phyloP scores from a whole-genome alignment of 2,329 filamentous ascomycete species.

The Dactylellina parvicollis region DNA sequence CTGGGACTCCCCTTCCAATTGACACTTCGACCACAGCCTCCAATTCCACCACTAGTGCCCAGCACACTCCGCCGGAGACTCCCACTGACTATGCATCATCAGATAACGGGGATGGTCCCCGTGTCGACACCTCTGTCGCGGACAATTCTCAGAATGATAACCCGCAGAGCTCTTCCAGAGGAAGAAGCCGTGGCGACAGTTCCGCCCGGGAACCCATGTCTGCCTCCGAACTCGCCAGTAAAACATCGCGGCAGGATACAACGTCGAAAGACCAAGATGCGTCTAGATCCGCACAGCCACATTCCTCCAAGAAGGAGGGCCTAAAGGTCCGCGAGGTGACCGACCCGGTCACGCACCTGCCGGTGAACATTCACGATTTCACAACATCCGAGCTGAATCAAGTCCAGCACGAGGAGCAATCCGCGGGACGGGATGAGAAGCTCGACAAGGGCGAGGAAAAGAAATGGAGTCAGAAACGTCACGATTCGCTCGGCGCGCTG shows the following conservation, averaged over 20 bases:
- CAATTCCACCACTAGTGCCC: conserved; percentile 1
- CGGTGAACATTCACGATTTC: conserved; percentile 74
- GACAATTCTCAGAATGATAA: neutral
- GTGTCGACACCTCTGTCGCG: neutral
- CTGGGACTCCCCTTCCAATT: neutral
- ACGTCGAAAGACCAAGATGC: neutral
- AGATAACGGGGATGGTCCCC: neutral
- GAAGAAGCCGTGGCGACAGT: conserved; percentile 5
- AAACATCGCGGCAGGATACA: neutral
- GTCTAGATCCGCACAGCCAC: conserved; percentile 34
- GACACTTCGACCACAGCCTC: neutral
- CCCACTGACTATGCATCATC: conserved; percentile 13
- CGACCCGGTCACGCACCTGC: conserved; percentile 77
- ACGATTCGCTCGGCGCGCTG: conserved; percentile 65
- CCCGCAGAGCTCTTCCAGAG: neutral
- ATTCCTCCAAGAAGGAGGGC: conserved; percentile 36
- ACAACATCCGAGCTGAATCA: conserved; percentile 70
- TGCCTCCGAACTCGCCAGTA: neutral
- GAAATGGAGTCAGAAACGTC: conserved; percentile 62
- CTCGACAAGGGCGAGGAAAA: conserved; percentile 63
- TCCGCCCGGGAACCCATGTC: conserved; percentile 27
- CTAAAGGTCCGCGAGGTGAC: conserved; percentile 68
- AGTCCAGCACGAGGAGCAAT: conserved; percentile 58
- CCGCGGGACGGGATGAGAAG: conserved; percentile 63
- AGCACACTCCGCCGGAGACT: conserved; percentile 29